Base-by-base conservation (phyloP, 805 yeast genomes). In the Zygoascus ofunaensis region DNA sequence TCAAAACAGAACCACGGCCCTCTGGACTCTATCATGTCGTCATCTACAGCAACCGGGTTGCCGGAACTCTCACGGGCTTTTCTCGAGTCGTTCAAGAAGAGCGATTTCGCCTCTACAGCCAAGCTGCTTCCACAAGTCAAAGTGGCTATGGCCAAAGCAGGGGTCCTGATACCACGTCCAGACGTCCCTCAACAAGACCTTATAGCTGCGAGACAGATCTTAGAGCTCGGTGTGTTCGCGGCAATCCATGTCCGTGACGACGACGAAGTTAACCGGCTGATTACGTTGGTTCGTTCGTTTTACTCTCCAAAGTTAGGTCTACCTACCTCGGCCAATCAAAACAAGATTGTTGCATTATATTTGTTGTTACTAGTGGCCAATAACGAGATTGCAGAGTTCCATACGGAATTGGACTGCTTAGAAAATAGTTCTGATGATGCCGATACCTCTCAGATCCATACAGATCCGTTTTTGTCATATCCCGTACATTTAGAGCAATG, bases 401-500 rank as follows among this genome's bases (percentile, higher is more conserved):
- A 92, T 65, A 80, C 87, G 22, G 96, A 87, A 61, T 70, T 90
- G 49, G 97, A 90, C 62, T 70, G 69, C 47, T 72, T 87, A 52
- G 76, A 73, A 53, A 75, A 74, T 53, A 70, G 66, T 49, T 68
- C 77, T 49, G 90, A 86, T 53, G 69, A 72, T 30, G 41, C 19
- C 24, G 41, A 15, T 37, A n/a, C 33, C 14, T 26, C 30, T 26
- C 30, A 26, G 10, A 26, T 26, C 12, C 12, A 8, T 12, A 26
- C 19, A 23, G 95, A 85, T 60, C 69, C 73, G 52, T 85, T 73
- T 60, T 69, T 90, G 53, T 74, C 77, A 39, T 87, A 87, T 61
- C 97, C 97, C 20, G 80, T 90, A 43, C 79, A 80, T 54, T 78
- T 92, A 55, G 97, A 92, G 62, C 80, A 85, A 52, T 86, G 94